phyloP scores from a whole-genome alignment of 106 monocot genomes.

The Platanthera guangdongensis region DNA sequence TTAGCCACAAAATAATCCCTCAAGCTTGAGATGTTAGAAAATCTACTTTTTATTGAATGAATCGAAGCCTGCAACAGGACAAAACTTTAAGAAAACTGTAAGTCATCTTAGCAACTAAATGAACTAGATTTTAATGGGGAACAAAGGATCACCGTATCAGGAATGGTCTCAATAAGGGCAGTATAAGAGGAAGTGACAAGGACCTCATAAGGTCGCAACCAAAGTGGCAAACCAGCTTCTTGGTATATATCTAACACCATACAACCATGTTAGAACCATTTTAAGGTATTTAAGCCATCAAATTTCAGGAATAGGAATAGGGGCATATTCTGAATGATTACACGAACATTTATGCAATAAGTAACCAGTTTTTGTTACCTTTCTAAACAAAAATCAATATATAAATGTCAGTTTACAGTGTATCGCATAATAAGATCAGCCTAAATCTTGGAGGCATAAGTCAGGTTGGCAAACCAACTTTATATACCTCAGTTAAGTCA shows the following conservation, averaged over 20 bases:
- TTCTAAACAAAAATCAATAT: not conserved
- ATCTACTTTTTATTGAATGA: slow-evolving; percentile 94
- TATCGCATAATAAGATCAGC: not conserved
- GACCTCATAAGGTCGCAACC: slow-evolving; percentile 98
- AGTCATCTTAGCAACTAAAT: not conserved
- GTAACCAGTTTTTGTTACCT: not conserved
- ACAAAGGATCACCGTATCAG: slow-evolving; percentile 69
- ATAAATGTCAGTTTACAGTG: not conserved
- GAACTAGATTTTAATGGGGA: not conserved
- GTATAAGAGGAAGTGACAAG: slow-evolving; percentile 98
- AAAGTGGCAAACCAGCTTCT: slow-evolving; percentile 97
- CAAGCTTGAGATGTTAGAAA: slow-evolving; percentile 81
- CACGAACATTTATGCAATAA: not conserved
- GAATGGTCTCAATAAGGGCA: slow-evolving; percentile 97
- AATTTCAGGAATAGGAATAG: not conserved
- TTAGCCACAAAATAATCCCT: slow-evolving; percentile 87
- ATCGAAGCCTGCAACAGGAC: slow-evolving; percentile 68
- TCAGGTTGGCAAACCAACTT: not conserved
- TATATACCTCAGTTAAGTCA: not conserved
- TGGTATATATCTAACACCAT: slow-evolving; percentile 87
- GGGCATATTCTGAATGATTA: not conserved
- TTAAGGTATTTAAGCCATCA: not conserved
- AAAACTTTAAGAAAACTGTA: not conserved
- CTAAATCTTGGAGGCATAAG: not conserved
- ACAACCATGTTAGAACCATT: not conserved